Conservation (phyloP, 1,284 basidiomycete genomes). For the Mycena citricolor region DNA sequence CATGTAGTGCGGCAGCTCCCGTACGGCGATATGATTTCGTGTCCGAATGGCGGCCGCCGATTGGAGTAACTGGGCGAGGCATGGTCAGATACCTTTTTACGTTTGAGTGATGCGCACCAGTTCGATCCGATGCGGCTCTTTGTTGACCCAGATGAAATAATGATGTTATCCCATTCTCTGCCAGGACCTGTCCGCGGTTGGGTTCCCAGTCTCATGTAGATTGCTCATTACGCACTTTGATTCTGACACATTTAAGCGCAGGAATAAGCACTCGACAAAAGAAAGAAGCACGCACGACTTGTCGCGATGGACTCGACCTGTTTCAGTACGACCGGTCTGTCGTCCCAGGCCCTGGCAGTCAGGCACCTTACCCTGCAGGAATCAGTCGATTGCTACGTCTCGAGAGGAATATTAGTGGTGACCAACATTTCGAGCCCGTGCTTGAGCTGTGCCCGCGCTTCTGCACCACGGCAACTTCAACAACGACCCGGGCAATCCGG, state of each 20-base stretch:
- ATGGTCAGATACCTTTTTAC: background rate
- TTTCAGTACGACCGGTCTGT: constrained; percentile 72
- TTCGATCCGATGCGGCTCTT: constrained; percentile 62
- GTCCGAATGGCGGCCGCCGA: constrained; percentile 70
- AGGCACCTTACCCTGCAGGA: constrained; percentile 70
- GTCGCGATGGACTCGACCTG: constrained; percentile 81
- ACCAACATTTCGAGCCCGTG: constrained; percentile 70
- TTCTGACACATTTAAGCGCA: constrained; percentile 33
- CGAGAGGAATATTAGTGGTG: constrained; percentile 1
- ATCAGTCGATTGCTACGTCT: constrained; percentile 6
- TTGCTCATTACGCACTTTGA: constrained; percentile 48
- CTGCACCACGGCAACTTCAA: constrained; percentile 69
- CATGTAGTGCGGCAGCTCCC: too few relatives aligned
- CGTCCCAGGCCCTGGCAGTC: constrained; percentile 82
- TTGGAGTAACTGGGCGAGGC: constrained; percentile 71
- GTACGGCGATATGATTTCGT: too few relatives aligned
- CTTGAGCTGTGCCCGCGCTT: constrained; percentile 64
- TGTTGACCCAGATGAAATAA: constrained; percentile 55
- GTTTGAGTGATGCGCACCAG: constrained; percentile 39
- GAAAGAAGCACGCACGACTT: constrained; percentile 66
- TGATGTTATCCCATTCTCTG: constrained; percentile 67
- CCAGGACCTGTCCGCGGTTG: constrained; percentile 57
- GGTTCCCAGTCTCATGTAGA: constrained; percentile 3
- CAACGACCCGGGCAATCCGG: constrained; percentile 65
- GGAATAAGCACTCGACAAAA: constrained; percentile 1